Evolutionary conservation across 2,329 filamentous ascomycete species (phyloP).

Genomic region (Cladosporium velox): DNA sequence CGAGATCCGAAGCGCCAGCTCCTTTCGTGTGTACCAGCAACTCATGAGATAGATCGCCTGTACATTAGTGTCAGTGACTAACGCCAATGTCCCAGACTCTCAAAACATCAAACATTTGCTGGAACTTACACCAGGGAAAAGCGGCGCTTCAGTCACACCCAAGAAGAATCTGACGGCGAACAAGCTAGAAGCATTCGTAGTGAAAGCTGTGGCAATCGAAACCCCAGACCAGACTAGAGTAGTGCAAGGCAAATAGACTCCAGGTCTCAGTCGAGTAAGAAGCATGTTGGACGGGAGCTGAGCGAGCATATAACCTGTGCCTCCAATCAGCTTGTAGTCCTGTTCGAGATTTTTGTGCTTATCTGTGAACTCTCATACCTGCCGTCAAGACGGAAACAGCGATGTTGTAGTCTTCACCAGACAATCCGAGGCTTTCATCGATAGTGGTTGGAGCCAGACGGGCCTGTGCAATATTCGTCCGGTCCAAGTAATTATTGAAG

Average conservation of each 20-base stretch:
- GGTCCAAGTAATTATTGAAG: slow-evolving; percentile 23
- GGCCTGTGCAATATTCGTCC: slow-evolving; percentile 8
- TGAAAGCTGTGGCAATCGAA: slow-evolving; percentile 8
- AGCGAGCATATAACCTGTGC: slow-evolving; percentile 6
- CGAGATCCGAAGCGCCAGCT: slow-evolving; percentile 43
- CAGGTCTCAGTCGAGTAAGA: not conserved
- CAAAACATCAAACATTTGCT: not conserved
- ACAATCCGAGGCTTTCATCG: not conserved
- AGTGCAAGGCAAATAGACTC: slow-evolving; percentile 3
- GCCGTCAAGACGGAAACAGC: slow-evolving; percentile 4
- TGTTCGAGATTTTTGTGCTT: not conserved
- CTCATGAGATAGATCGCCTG: slow-evolving; percentile 44
- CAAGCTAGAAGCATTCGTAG: not conserved
- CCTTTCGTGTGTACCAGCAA: slow-evolving; percentile 45
- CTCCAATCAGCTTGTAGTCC: not conserved
- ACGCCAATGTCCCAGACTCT: not conserved
- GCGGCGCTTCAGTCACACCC: not conserved
- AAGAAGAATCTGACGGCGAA: slow-evolving; percentile 7
- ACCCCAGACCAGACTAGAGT: slow-evolving; percentile 2
- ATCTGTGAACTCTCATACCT: not conserved
- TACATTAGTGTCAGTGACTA: not conserved
- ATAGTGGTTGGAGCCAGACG: slow-evolving; percentile 8
- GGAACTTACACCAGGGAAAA: not conserved
- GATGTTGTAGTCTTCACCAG: slow-evolving; percentile 10
- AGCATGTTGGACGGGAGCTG: slow-evolving; percentile 12